A percentile compares a stretch with the other conserved stretches of the same genome.
Evolutionary conservation across 768 basidiomycete species (phyloP).

Genomic region (Leccinellum rugosiceps): DNA sequence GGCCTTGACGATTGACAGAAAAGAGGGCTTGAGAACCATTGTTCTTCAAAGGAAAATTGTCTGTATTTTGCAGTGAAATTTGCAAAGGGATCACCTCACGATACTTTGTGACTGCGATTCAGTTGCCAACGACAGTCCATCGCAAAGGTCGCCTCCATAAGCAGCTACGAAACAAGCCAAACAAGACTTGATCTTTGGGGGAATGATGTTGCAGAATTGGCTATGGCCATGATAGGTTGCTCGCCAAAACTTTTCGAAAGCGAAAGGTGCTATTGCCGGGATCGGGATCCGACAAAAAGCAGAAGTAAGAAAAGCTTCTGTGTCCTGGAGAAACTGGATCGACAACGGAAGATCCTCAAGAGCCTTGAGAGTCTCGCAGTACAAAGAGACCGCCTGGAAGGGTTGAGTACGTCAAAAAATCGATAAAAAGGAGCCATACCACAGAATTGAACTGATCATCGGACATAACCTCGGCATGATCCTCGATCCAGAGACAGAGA

Average conservation of each 20-base stretch:
- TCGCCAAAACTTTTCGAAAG: conserved; percentile 60
- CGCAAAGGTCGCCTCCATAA: conserved; percentile 46
- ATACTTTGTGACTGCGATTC: conserved; percentile 35
- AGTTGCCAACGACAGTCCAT: conserved; percentile 38
- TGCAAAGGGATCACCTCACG: conserved; percentile 24
- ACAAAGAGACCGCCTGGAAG: conserved; percentile 36
- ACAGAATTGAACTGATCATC: conserved; percentile 45
- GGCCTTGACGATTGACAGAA: background rate
- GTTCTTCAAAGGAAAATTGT: conserved; percentile 19
- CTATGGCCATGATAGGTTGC: conserved; percentile 46
- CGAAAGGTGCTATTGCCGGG: conserved; percentile 47
- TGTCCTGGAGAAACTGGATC: conserved; percentile 35
- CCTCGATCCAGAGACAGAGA: conserved; percentile 52
- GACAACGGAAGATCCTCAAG: conserved; percentile 41
- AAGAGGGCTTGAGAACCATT: conserved; percentile 1
- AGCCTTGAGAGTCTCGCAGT: conserved; percentile 40
- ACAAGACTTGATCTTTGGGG: conserved; percentile 41
- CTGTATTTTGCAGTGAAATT: conserved; percentile 5
- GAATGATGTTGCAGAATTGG: conserved; percentile 38
- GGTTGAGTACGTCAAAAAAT: background rate
- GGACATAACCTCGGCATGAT: conserved; percentile 38
- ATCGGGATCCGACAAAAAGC: conserved; percentile 47
- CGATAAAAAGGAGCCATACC: conserved; percentile 34
- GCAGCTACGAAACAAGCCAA: conserved; percentile 46
- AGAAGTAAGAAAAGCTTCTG: conserved; percentile 48